Evolutionary conservation across 129 eudicot genomes (phyloP).

Genomic region (Helichrysum umbraculigerum): DNA sequence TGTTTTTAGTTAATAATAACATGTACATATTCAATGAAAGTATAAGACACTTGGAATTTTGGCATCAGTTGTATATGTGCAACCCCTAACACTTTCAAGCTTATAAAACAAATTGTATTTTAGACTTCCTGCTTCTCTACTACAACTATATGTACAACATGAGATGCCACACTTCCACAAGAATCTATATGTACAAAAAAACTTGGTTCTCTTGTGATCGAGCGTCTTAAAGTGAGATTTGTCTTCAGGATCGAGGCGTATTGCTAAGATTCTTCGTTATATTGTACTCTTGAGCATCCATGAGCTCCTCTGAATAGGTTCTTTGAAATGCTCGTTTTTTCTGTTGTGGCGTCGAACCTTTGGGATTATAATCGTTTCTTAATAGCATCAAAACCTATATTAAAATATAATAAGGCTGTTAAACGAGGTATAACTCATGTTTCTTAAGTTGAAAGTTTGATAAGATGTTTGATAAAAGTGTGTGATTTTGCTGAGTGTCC

Average conservation of each 20-base stretch:
- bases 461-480: not conserved
- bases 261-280: conserved; percentile 51
- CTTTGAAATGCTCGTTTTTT: conserved; percentile 50
- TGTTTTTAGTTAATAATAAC: too few species aligned
- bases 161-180: conserved; percentile 16
- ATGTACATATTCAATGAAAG: too few species aligned
- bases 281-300: conserved; percentile 73
- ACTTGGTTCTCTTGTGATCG: not conserved
- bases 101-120: too few species aligned
- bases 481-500: too few species aligned
- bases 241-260: conserved; percentile 24
- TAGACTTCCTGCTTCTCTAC: not conserved
- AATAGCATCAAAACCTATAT: conserved; percentile 59
- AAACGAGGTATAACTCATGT: not conserved
- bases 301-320: conserved; percentile 76
- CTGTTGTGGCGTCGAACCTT: conserved; percentile 35
- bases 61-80: too few species aligned
- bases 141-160: not conserved
- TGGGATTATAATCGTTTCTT: conserved; percentile 39
- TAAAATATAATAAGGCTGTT: not conserved
- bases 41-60: too few species aligned
- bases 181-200: conserved; percentile 18
- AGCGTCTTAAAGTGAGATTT: not conserved
- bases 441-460: conserved; percentile 2
- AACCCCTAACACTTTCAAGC: too few species aligned